Base-by-base conservation (phyloP, 192 early-diverging fungal genomes). In the Coemansia sp. region DNA sequence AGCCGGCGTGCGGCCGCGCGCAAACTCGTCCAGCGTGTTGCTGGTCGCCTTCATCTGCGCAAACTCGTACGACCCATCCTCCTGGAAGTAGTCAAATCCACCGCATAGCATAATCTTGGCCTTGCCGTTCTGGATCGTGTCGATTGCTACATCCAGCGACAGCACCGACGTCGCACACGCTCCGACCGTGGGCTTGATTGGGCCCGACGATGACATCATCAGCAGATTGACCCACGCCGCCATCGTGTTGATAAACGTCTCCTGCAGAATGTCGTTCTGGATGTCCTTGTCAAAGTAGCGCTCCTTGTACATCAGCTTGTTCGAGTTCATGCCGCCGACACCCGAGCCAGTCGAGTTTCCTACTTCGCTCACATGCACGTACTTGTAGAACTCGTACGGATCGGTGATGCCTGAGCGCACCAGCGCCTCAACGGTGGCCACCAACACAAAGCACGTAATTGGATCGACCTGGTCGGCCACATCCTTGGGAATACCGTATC, bases 171-270 rank as follows among this genome's bases (percentile, higher is more conserved):
- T 96, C 25, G 94, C 94, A 67, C 94, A 96, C 49, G 94, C 94
- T 50, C 93, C 91, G 37, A 94, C 92, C 3, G 61, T 92, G 17
- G 68, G 45, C 61, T 69, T 69, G 52, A 69, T 63, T 29, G 94
- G 94, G 37, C 94, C 94, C 21, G 93, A 94, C 25, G 92, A 87
- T 14, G 93, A 94, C 35, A 96, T 84, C 62, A 96, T 80, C 71
- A 96, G 84, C 87, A 96, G 84, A 82, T 96, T 96, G 69, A 96
- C 86, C 94, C 94, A 96, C 52, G 92, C 94, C 38, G 93, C 87
- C 91, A 94, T 94, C 62, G 94, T 96, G 87, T 94, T 95, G 84
- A 95, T 95, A 85, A 96, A 96, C 45, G 88, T 88, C 77, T 96
- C 93, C 72, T 96, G 94, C 63, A 96, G 85, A 72, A 94, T 91